Percentiles rank a stretch among this genome's conserved stretches.
These are phyloP conservation scores for Pseudogymnoascus sp. DNA, from an alignment of 2,329 filamentous ascomycete genomes.

Conservation along the genomic window DNA sequence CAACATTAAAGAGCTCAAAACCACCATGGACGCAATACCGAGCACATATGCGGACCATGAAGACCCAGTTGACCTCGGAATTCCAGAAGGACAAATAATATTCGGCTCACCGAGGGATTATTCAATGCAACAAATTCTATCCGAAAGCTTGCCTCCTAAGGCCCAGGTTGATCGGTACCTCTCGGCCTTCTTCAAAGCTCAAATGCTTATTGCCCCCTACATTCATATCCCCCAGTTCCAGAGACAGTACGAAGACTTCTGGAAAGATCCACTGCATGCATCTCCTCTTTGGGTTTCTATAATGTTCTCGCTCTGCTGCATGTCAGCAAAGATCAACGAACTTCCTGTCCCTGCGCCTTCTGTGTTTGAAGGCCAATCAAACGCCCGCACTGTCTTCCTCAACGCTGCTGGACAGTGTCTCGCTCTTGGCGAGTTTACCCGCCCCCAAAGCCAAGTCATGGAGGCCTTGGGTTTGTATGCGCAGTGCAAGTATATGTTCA, in stretches of 20 bases:
- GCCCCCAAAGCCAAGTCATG: constrained; percentile 19
- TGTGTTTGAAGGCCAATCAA: background rate
- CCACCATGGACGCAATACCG: background rate
- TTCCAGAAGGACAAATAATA: constrained; percentile 13
- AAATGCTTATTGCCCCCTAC: constrained; percentile 18
- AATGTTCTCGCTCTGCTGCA: constrained; percentile 20
- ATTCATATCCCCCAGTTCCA: constrained; percentile 21
- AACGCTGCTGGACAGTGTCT: constrained; percentile 21
- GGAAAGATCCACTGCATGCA: constrained; percentile 13
- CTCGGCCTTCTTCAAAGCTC: constrained; percentile 17
- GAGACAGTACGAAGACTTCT: constrained; percentile 21
- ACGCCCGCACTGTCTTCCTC: constrained; percentile 9
- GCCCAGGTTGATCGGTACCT: constrained; percentile 17
- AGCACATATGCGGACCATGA: background rate
- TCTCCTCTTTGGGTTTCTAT: constrained; percentile 23
- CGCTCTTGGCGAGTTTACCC: constrained; percentile 21
- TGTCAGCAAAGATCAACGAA: constrained; percentile 13
- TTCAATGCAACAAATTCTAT: constrained; percentile 16
- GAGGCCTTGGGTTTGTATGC: constrained; percentile 22
- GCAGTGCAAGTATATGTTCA: constrained; percentile 22
- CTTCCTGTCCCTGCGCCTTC: background rate
- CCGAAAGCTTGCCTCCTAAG: constrained; percentile 18
- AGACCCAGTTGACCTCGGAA: background rate
- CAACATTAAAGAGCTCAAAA: constrained; percentile 20
- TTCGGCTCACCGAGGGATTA: constrained; percentile 15